These are phyloP conservation scores for Eucalyptus curtisii DNA, from an alignment of 345 rosid genomes.

Conservation along the genomic window DNA sequence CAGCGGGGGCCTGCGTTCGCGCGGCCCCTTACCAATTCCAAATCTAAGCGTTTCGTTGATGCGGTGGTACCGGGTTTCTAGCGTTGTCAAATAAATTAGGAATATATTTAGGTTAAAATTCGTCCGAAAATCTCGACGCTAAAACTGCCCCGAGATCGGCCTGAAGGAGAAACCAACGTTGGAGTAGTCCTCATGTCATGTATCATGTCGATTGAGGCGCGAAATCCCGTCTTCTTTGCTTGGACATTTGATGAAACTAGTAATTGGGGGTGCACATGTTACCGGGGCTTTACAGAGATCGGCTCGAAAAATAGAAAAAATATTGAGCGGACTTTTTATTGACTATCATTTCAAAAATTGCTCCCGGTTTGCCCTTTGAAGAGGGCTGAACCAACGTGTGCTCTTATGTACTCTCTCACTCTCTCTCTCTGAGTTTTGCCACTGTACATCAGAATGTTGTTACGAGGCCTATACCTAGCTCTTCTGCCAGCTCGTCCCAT, in stretches of 20 bases:
- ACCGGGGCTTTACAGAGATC: background rate
- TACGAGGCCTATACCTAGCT: slow-evolving; percentile 86
- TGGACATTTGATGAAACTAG: background rate
- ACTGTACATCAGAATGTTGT: slow-evolving; percentile 32
- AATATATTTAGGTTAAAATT: accelerated
- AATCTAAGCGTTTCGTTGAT: accelerated
- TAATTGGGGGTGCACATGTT: background rate
- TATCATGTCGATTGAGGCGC: background rate
- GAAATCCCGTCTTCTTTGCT: background rate
- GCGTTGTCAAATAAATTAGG: accelerated
- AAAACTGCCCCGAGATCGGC: accelerated
- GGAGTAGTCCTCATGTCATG: background rate
- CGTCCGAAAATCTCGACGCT: no score
- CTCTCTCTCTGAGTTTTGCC: background rate
- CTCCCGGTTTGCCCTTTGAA: background rate
- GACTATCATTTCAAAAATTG: background rate
- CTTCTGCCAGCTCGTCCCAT: slow-evolving; percentile 94
- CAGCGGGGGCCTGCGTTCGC: slow-evolving; percentile 4
- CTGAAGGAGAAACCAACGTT: background rate
- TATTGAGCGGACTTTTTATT: background rate
- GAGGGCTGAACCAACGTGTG: background rate
- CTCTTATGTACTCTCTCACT: background rate
- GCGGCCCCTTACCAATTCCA: background rate
- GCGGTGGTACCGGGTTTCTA: accelerated
- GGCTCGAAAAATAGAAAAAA: background rate